A percentile compares a stretch with the other conserved stretches of the same genome.
These are phyloP conservation scores for Suhomyces bokatorum DNA, from an alignment of 1,139 yeast species.

Conservation along the genomic window DNA sequence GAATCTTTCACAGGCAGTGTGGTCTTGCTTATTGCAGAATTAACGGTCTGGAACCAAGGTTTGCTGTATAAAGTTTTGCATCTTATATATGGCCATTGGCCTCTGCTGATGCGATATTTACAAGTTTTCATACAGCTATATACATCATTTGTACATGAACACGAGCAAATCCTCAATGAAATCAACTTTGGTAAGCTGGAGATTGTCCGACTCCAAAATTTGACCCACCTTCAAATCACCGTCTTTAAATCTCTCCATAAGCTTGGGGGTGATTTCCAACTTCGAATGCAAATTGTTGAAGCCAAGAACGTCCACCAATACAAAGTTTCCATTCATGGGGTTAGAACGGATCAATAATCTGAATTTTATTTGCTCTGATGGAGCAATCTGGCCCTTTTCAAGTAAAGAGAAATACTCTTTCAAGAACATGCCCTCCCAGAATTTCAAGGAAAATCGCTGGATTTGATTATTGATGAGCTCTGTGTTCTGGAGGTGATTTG, in stretches of 20 bases:
- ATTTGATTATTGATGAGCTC: conserved; percentile 30
- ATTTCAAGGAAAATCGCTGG: conserved; percentile 29
- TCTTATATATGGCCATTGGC: neutral
- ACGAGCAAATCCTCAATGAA: conserved; percentile 35
- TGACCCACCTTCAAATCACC: conserved; percentile 28
- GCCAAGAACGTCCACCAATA: conserved; percentile 29
- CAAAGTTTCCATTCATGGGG: conserved; percentile 28
- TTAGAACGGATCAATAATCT: conserved; percentile 28
- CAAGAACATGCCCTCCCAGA: conserved; percentile 44
- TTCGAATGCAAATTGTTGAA: conserved; percentile 28
- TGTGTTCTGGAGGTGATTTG: conserved; percentile 33
- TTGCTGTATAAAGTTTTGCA: too few relatives aligned
- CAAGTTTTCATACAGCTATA: conserved; percentile 3
- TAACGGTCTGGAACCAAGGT: too few relatives aligned
- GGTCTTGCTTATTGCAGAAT: too few relatives aligned
- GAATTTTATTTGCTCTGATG: conserved; percentile 24
- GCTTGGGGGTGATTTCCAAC: conserved; percentile 24
- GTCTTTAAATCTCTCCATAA: conserved; percentile 21
- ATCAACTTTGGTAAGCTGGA: conserved; percentile 31
- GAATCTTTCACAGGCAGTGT: too few relatives aligned
- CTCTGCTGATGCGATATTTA: neutral
- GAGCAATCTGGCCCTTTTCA: conserved; percentile 16
- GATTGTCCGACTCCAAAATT: conserved; percentile 19
- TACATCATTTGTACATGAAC: conserved; percentile 17
- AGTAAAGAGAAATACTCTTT: conserved; percentile 27